Evolutionary conservation across 208 protist genomes (phyloP).

Genomic region (Trypanosoma caninum): DNA sequence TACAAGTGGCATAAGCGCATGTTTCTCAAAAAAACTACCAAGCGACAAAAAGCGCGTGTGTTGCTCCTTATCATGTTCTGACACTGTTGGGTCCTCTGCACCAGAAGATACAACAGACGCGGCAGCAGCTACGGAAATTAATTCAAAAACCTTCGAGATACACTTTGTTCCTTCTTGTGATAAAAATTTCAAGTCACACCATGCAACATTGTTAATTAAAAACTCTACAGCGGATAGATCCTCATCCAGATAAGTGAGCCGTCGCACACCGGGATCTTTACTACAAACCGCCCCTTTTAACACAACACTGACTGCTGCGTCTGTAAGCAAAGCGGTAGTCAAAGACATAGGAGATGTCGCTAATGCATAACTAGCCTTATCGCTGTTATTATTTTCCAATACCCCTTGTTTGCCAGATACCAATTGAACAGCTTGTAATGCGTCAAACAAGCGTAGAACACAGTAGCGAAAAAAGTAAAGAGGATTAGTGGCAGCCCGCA

Average conservation of each 20-base stretch:
- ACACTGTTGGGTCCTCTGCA: neutral
- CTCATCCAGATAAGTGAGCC: neutral
- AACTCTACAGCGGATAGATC: neutral
- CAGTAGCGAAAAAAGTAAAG: slow-evolving; percentile 4
- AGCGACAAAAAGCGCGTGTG: slow-evolving; percentile 6
- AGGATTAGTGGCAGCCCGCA: slow-evolving; percentile 2
- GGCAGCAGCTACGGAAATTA: slow-evolving; percentile 6
- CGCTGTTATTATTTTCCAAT: no score
- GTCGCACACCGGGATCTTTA: neutral
- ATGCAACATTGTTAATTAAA: slow-evolving; percentile 1
- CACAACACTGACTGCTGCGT: neutral
- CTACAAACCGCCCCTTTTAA: neutral
- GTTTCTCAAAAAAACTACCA: slow-evolving; percentile 11
- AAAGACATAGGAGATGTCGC: no score
- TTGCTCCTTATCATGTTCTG: neutral
- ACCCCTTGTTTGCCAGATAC: no score
- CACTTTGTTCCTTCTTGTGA: neutral
- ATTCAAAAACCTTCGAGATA: slow-evolving; percentile 10
- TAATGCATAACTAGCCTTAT: no score
- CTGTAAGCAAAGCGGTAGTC: neutral
- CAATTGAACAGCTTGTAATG: neutral
- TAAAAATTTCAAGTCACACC: neutral
- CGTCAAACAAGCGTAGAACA: neutral
- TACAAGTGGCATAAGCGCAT: slow-evolving; percentile 18
- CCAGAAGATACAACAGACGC: slow-evolving; percentile 3